These are phyloP conservation scores for Lentinula sp. DNA, from an alignment of 768 basidiomycete genomes.

Conservation along the genomic window DNA sequence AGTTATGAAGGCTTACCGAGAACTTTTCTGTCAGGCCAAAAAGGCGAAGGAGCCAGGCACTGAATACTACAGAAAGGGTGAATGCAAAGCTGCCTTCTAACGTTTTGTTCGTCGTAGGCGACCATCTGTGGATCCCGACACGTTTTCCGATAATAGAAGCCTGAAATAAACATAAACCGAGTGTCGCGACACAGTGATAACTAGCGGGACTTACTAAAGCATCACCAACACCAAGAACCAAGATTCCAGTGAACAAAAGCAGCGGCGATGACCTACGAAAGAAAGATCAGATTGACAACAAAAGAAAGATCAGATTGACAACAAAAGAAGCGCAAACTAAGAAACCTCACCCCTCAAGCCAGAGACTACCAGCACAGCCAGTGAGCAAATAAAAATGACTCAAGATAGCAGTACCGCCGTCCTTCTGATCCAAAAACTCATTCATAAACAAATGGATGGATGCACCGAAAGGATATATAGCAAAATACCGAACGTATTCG, in stretches of 20 bases:
- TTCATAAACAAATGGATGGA: constrained; percentile 93
- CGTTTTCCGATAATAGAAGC: constrained; percentile 91
- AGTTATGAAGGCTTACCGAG: constrained; percentile 50
- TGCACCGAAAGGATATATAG: constrained; percentile 93
- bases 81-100: constrained; percentile 89
- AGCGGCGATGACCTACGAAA: constrained; percentile 33
- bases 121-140: constrained; percentile 79
- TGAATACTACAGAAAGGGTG: constrained; percentile 58
- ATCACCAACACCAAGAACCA: constrained; percentile 90
- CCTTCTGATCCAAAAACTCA: constrained; percentile 94
- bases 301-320: neutral
- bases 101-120: constrained; percentile 78
- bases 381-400: constrained; percentile 97
- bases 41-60: constrained; percentile 66
- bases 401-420: constrained; percentile 91
- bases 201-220: constrained; percentile 53
- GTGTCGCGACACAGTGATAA: neutral
- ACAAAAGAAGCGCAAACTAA: neutral
- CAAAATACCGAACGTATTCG: constrained; percentile 98
- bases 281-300: neutral
- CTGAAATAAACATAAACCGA: constrained; percentile 28
- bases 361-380: constrained; percentile 89
- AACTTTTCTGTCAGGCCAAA: constrained; percentile 67
- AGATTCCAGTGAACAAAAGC: constrained; percentile 74
- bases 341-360: constrained; percentile 83